Evolutionary conservation across 2,329 filamentous ascomycete genomes (phyloP).

Genomic region (Xylariales sp.): DNA sequence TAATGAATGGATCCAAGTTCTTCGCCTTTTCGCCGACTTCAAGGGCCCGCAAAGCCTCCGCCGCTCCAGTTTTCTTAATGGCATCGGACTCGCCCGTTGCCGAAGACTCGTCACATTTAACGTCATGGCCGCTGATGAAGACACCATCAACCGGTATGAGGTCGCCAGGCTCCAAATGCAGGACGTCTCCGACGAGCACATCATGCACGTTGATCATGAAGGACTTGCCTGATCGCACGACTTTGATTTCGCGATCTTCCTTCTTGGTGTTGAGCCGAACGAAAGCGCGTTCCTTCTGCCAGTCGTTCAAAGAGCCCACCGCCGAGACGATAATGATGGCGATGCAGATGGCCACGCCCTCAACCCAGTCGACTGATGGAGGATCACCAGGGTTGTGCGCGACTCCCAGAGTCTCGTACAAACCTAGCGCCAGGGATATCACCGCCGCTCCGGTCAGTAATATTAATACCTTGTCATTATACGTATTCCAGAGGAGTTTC

Average conservation of each 20-base stretch:
- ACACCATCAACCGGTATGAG: slow-evolving; percentile 64
- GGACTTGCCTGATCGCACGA: slow-evolving; percentile 59
- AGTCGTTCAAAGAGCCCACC: slow-evolving; percentile 58
- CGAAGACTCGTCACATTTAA: slow-evolving; percentile 67
- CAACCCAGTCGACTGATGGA: slow-evolving; percentile 53
- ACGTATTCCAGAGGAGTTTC: slow-evolving; percentile 62
- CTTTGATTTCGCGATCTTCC: slow-evolving; percentile 58
- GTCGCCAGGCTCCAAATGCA: slow-evolving; percentile 65
- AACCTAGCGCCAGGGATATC: slow-evolving; percentile 63
- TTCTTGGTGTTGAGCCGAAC: slow-evolving; percentile 54
- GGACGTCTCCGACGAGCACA: slow-evolving; percentile 60
- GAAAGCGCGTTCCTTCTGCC: slow-evolving; percentile 60
- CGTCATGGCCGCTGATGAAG: slow-evolving; percentile 57
- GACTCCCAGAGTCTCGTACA: slow-evolving; percentile 60
- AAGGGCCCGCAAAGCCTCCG: slow-evolving; percentile 54
- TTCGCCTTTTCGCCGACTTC: slow-evolving; percentile 45
- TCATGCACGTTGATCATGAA: slow-evolving; percentile 58
- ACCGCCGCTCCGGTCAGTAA: slow-evolving; percentile 64
- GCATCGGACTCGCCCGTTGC: slow-evolving; percentile 67
- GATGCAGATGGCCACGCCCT: slow-evolving; percentile 58
- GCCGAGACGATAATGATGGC: slow-evolving; percentile 58
- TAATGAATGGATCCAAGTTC: slow-evolving; percentile 58
- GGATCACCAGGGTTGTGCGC: slow-evolving; percentile 34
- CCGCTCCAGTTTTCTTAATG: slow-evolving; percentile 58
- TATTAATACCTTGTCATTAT: slow-evolving; percentile 71